Base-by-base conservation (phyloP, 2,329 filamentous ascomycete species). In the Colletotrichum tropicale region DNA sequence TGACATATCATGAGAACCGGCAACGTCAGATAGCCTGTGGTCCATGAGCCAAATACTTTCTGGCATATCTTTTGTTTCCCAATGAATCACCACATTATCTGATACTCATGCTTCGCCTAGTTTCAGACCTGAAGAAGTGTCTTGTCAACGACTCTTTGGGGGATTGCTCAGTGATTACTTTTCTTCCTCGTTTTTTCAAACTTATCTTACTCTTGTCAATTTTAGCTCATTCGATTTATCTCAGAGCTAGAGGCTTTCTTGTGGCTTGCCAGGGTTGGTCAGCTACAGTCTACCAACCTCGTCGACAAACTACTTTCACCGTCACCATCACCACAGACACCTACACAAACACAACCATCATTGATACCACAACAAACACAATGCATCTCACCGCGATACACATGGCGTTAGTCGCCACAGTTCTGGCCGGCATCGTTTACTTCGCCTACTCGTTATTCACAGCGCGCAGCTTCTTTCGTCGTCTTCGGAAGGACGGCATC, bases 51-150 rank as follows among this genome's bases (percentile, higher is more conserved):
- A 16, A 36, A 12, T 13, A 28, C 2, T 7, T 7, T 61, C 28
- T 67, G 43, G n/a, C 38, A 16, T 4, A 18, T 18, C 52, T 12
- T 32, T 34, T 15, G 13, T 21, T 24, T 6, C 28, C 15, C 60
- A 8, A 65, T 71, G 68, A 12, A 56, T 38, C n/a, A 32, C 21
- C n/a, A 24, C 24, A 21, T 21, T 32, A 8, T 28, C 28, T 36
- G 10, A 18, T 38, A 30, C 38, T 24, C 36, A 71, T 71, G 68
- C 38, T 71, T 36, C 30, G 58, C 30, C 60, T 71, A 43, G 60
- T 36, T 5, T 71, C 68, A 56, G 68, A 71, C 28, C 68, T 71
- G 68, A 65, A 65, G 12, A 71, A 71, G 68, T 56, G 60, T 38
- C 21, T 71, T 21, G 15, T 56, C n/a, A 21, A 21, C 13, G 60